These are phyloP conservation scores for Lasiosphaeriaceae sp. DNA, from an alignment of 495 filamentous ascomycete genomes.

Conservation along the genomic window DNA sequence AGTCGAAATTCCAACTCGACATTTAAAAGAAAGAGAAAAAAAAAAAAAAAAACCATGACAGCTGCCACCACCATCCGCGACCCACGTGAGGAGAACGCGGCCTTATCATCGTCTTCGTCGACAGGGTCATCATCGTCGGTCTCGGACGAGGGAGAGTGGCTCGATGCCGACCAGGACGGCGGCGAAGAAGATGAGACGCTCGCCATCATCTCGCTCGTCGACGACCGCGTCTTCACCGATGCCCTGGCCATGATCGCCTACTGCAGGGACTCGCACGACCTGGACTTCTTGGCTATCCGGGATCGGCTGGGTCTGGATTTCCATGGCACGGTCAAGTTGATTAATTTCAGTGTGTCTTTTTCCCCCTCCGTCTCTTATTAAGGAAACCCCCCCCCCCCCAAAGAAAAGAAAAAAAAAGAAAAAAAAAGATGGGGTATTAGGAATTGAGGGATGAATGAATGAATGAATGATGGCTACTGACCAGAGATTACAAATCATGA, in stretches of 20 bases:
- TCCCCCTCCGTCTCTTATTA: too few species aligned
- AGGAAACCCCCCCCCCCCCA: too few species aligned
- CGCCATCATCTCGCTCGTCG: conserved; percentile 65
- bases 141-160: conserved; percentile 67
- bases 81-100: not conserved
- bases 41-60: conserved; percentile 14
- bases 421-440: not conserved
- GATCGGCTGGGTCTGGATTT: conserved; percentile 73
- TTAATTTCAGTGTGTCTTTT: conserved; percentile 63
- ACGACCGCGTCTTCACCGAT: conserved; percentile 62
- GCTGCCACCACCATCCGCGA: conserved; percentile 10
- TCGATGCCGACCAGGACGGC: conserved; percentile 60
- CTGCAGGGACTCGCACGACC: conserved; percentile 64
- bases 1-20: too few species aligned
- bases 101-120: not conserved
- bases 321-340: conserved; percentile 73
- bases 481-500: too few species aligned
- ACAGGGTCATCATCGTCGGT: conserved; percentile 22
- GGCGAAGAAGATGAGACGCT: conserved; percentile 45
- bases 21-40: conserved; percentile 5
- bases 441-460: not conserved
- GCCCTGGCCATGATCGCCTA: conserved; percentile 65
- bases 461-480: not conserved
- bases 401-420: too few species aligned
- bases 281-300: conserved; percentile 67